Conservation (phyloP, 441 rosid genomes). For the Gossypium aridum region DNA sequence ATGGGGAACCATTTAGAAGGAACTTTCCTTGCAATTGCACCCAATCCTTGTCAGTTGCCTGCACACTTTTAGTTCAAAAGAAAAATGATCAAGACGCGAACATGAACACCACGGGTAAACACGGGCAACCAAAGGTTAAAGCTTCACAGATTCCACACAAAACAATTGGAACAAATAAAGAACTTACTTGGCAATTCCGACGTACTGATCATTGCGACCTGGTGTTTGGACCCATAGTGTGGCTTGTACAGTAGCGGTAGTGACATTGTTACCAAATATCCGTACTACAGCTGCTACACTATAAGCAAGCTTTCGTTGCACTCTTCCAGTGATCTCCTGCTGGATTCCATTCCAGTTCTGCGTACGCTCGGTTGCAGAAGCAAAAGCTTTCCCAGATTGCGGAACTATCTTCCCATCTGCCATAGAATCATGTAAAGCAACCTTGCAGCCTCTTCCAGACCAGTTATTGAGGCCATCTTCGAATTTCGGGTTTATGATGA, state of each 20-base stretch:
- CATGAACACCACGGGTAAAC: neutral
- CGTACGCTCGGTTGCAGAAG: slow-evolving; percentile 73
- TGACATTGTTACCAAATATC: slow-evolving; percentile 55
- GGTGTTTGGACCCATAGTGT: slow-evolving; percentile 79
- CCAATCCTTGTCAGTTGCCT: slow-evolving; percentile 82
- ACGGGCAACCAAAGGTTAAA: neutral
- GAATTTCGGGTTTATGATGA: slow-evolving; percentile 65
- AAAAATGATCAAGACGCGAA: neutral
- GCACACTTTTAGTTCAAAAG: slow-evolving; percentile 37
- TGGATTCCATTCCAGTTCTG: slow-evolving; percentile 90
- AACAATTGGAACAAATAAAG: neutral
- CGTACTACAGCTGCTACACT: slow-evolving; percentile 63
- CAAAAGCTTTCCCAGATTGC: slow-evolving; percentile 61
- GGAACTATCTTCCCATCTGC: slow-evolving; percentile 71
- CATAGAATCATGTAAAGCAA: slow-evolving; percentile 61
- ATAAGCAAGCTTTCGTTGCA: slow-evolving; percentile 70
- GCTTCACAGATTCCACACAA: neutral
- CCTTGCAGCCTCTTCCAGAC: slow-evolving; percentile 83
- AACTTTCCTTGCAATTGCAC: slow-evolving; percentile 73
- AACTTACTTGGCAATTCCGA: slow-evolving; percentile 66
- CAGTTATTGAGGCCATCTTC: slow-evolving; percentile 82
- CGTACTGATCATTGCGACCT: slow-evolving; percentile 70
- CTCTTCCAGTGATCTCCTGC: slow-evolving; percentile 81
- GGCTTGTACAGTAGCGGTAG: slow-evolving; percentile 49
- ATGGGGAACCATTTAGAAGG: slow-evolving; percentile 66